phyloP scores from a whole-genome alignment of 345 rosid genomes.

The Leavenworthia alabamica region DNA sequence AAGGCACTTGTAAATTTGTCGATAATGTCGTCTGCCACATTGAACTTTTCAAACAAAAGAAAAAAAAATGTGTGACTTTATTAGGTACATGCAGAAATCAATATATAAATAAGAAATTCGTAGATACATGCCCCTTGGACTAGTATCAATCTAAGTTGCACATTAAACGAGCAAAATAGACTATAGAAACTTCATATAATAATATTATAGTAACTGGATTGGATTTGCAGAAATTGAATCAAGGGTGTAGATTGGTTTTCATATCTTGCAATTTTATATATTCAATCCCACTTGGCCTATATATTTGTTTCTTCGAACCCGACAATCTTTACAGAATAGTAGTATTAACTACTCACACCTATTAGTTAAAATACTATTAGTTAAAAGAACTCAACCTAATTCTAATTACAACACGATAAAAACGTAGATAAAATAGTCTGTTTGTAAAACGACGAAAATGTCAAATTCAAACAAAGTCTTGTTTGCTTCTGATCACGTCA shows the following conservation, averaged over 20 bases:
- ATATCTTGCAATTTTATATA: slow-evolving; percentile 6
- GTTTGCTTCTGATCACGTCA: not conserved
- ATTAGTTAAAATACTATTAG: slow-evolving; percentile 9
- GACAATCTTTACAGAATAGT: not conserved
- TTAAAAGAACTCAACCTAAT: not conserved
- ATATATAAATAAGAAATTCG: not conserved
- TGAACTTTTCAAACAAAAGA: not conserved
- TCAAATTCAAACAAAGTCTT: not conserved
- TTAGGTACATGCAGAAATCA: not conserved
- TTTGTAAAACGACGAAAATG: not conserved
- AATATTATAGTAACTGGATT: slow-evolving; percentile 17
- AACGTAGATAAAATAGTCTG: not conserved
- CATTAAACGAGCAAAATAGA: slow-evolving; percentile 18
- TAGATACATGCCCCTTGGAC: slow-evolving; percentile 29
- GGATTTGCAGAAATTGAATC: slow-evolving; percentile 30
- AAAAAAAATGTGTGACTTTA: not conserved
- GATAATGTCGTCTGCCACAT: slow-evolving; percentile 1
- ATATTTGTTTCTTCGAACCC: slow-evolving; percentile 16
- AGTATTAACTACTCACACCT: not conserved
- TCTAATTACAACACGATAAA: not conserved
- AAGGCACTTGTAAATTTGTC: not conserved
- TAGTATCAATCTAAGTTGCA: slow-evolving; percentile 14
- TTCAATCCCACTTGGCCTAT: slow-evolving; percentile 14
- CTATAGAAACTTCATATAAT: slow-evolving; percentile 5
- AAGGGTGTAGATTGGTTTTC: slow-evolving; percentile 16